phyloP scores from a whole-genome alignment of 768 basidiomycete species.

The Udeniomyces megalosporus region DNA sequence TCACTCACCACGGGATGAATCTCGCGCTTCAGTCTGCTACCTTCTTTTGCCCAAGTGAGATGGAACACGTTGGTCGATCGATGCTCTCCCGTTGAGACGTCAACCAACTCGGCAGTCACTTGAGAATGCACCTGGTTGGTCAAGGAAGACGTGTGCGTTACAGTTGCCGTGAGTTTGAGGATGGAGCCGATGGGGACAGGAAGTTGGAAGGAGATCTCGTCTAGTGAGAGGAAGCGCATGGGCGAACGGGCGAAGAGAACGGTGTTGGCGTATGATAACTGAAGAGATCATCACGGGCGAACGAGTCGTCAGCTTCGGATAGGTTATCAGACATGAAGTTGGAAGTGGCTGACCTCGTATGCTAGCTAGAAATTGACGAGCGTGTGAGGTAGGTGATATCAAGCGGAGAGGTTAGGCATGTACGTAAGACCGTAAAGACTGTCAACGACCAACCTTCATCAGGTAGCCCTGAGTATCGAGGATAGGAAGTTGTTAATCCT shows the following conservation, averaged over 20 bases:
- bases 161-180: conserved; percentile 51
- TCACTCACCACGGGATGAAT: conserved; percentile 1
- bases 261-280: conserved; percentile 29
- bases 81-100: conserved; percentile 48
- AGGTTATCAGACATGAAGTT: too few species aligned
- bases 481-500: too few species aligned
- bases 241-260: background rate
- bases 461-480: too few species aligned
- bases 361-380: too few species aligned
- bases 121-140: conserved; percentile 24
- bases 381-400: too few species aligned
- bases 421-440: too few species aligned
- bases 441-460: too few species aligned
- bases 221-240: conserved; percentile 6
- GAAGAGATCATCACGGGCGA: conserved; percentile 33
- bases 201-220: background rate
- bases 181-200: conserved; percentile 76
- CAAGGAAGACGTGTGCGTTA: conserved; percentile 40
- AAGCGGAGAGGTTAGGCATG: too few species aligned
- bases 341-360: too few species aligned
- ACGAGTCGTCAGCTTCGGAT: too few species aligned
- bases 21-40: background rate
- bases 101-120: conserved; percentile 31
- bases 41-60: background rate
- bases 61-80: conserved; percentile 1